Evolutionary conservation across 768 basidiomycete genomes (phyloP), one percentile per base, ranked within the genome.

Genomic region (Boletus barrowsii): DNA sequence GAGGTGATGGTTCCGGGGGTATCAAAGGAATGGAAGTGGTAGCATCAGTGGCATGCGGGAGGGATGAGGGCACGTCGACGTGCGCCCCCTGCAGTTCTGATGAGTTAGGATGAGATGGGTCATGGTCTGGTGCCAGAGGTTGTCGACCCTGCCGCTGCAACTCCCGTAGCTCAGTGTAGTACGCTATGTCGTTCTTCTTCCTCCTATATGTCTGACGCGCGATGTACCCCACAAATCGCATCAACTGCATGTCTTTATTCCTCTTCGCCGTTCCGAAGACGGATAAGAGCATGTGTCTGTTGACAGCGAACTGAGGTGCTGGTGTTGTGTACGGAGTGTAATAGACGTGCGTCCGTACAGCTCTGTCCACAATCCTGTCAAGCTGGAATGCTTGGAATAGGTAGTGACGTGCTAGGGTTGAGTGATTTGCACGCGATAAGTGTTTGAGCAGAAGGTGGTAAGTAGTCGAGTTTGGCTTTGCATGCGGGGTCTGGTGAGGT

Each of bases 351-450:
- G 60, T 62, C 63, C 72, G 77, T 26, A 77, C 52, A 54, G 62
- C 53, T 68, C 67, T 15, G 64, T 70, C 62, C 62, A 54, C 53
- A 14, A 59, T 44, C 22, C 74, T 70, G 54, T 86, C 83, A 37
- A 77, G 61, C 10, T 60, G 54, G 47, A 79, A 75, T 3, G 84
- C 83, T 62, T 85, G 73, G 26, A 79, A 62, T 49, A 85, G 65
- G 68, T 89, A 88, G 69, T 91, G 87, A 40, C 87, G 82, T 15
- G 83, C 80, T 56, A 90, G 71, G 15, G 76, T 71, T 5, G 74
- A 64, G 62, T 88, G 75, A 15, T 76, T 70, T 11, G 72, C 70
- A 47, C 62, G 70, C 46, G 80, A 78, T 17, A 88, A 51, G 62
- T 87, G 75, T 58, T 82, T 80, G 10, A 91, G 71, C 47, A 91